A percentile compares a stretch with the other conserved stretches of the same genome.
phyloP scores from a whole-genome alignment of 805 yeast species.

The Cyberlindnera japonica region DNA sequence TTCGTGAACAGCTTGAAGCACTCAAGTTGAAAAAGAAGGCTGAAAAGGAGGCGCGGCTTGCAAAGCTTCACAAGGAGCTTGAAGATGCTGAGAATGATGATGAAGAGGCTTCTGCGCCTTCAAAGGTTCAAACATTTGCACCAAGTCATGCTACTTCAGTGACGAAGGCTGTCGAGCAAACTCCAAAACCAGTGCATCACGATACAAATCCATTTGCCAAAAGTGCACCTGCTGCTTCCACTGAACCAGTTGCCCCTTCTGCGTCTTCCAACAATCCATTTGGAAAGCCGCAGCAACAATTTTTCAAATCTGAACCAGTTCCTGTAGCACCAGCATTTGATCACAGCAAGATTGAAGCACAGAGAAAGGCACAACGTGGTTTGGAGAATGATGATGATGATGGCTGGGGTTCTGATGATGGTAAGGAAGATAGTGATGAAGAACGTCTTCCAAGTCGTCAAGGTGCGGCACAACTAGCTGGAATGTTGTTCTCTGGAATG shows the following conservation, averaged over 20 bases:
- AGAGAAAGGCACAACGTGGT: constrained; percentile 67
- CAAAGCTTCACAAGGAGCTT: constrained; percentile 55
- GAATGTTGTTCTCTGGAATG: constrained; percentile 27
- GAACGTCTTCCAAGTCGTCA: constrained; percentile 31
- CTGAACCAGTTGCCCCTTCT: no score
- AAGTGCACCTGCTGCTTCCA: constrained; percentile 10
- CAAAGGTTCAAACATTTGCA: constrained; percentile 20
- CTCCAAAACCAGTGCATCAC: constrained; percentile 12
- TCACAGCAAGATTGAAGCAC: constrained; percentile 59
- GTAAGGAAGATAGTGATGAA: constrained; percentile 30
- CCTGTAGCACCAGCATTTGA: constrained; percentile 38
- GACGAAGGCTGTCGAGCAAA: constrained; percentile 18
- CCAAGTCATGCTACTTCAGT: constrained; percentile 20
- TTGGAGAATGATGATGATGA: constrained; percentile 32
- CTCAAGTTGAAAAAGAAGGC: constrained; percentile 49
- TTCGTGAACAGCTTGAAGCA: constrained; percentile 37
- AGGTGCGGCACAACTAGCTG: constrained; percentile 29
- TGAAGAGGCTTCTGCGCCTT: constrained; percentile 32
- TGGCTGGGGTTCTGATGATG: constrained; percentile 33
- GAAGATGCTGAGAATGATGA: constrained; percentile 47
- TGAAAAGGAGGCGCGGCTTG: constrained; percentile 58
- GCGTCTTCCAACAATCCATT: constrained; percentile 48
- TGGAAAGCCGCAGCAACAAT: constrained; percentile 42
- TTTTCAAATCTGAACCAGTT: constrained; percentile 22
- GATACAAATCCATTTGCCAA: constrained; percentile 28